phyloP scores from a whole-genome alignment of 306 rosid species.

The Gillenia trifoliata region DNA sequence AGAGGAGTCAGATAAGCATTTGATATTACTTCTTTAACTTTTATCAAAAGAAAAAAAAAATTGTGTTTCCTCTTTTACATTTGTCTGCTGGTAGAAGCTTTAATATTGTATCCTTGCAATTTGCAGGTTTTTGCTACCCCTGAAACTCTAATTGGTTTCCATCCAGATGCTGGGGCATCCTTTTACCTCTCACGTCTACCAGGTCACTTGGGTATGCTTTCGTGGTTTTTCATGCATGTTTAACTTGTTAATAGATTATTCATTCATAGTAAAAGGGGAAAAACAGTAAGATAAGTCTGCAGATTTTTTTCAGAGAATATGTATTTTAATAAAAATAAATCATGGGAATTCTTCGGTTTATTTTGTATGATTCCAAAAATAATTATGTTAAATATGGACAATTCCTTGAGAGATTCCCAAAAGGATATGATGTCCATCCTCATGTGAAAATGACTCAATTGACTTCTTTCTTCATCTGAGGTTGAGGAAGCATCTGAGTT shows the following conservation, averaged over 20 bases:
- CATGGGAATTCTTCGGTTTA: not conserved
- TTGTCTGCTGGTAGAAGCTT: not conserved
- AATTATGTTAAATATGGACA: not conserved
- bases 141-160: conserved; percentile 92
- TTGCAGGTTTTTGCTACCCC: conserved; percentile 86
- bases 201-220: conserved; percentile 69
- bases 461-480: not conserved
- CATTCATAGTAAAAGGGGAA: conserved; percentile 2
- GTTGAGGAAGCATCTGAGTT: not conserved
- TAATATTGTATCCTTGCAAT: conserved; percentile 6
- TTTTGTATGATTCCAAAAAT: not conserved
- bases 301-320: not conserved
- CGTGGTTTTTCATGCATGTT: conserved; percentile 8
- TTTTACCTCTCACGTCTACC: conserved; percentile 88
- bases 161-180: conserved; percentile 95
- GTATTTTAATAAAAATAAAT: not conserved
- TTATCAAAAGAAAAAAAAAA: not conserved
- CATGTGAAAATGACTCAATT: not conserved
- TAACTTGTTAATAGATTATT: not conserved
- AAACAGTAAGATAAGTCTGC: not conserved
- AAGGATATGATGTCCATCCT: not conserved
- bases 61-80: not conserved
- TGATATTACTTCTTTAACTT: not conserved
- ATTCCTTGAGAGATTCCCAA: not conserved
- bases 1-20: not conserved